phyloP scores from a whole-genome alignment of 495 filamentous ascomycete genomes.

The Annulohypoxylon moriforme region DNA sequence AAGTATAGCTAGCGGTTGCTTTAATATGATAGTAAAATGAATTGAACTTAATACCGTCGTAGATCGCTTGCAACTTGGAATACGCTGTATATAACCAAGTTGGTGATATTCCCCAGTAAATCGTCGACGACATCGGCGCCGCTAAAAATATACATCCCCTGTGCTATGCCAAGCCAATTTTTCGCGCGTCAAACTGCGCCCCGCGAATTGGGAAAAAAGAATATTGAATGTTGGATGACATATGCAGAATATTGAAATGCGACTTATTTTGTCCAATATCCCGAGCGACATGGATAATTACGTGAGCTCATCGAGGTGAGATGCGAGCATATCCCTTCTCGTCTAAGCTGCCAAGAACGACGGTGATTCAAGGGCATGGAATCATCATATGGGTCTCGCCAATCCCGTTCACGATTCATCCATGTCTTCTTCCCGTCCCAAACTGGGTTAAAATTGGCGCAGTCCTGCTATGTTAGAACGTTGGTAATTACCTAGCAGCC shows the following conservation, averaged over 20 bases:
- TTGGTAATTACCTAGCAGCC: background rate
- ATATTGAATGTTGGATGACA: background rate
- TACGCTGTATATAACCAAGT: background rate
- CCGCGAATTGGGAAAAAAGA: background rate
- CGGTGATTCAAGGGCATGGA: background rate
- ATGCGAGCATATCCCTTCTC: background rate
- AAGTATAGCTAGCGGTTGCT: background rate
- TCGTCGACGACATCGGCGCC: background rate
- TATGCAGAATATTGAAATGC: background rate
- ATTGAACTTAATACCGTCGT: background rate
- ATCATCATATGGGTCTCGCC: background rate
- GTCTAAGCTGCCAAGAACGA: slow-evolving; percentile 2
- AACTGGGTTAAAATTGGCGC: background rate
- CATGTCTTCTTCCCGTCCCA: background rate
- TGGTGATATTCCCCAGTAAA: background rate
- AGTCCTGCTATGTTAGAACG: background rate
- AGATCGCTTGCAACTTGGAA: slow-evolving; percentile 1
- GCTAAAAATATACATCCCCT: slow-evolving; percentile 2
- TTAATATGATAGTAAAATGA: background rate
- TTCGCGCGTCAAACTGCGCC: background rate
- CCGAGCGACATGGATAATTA: background rate
- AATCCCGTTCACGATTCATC: background rate
- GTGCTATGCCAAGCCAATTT: background rate
- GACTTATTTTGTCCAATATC: background rate
- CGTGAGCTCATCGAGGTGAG: background rate